Percentiles rank a stretch among this genome's conserved stretches.
Conservation (phyloP, 345 rosid species). For the Corymbia maculata region DNA sequence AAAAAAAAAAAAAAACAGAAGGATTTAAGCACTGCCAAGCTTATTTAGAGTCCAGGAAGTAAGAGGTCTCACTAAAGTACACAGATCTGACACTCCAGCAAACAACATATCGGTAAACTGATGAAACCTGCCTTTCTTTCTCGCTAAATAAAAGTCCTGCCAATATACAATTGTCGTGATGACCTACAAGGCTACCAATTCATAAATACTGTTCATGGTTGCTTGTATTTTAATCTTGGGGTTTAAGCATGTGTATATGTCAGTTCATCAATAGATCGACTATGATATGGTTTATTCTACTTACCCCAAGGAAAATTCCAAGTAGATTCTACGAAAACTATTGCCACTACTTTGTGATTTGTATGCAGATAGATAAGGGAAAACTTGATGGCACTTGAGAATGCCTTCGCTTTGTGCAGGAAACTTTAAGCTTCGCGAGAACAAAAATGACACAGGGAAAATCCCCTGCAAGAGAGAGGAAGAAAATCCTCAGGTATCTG, state of each 20-base stretch:
- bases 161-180: neutral
- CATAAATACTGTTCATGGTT: neutral
- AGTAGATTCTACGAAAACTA: slow-evolving; percentile 68
- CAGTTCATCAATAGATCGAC: neutral
- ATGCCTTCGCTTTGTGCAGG: slow-evolving; percentile 52
- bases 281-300: neutral
- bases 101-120: neutral
- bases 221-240: neutral
- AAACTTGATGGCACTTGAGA: slow-evolving; percentile 29
- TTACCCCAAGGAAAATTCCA: slow-evolving; percentile 90
- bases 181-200: neutral
- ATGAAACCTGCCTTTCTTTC: neutral
- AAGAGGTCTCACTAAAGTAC: neutral
- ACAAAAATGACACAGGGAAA: slow-evolving; percentile 60
- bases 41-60: neutral
- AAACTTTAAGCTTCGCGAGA: slow-evolving; percentile 69
- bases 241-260: neutral
- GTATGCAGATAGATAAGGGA: slow-evolving; percentile 46
- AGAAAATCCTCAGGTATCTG: neutral
- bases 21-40: neutral
- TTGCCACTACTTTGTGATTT: slow-evolving; percentile 26
- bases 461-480: slow-evolving; percentile 35
- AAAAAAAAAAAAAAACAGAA: neutral
- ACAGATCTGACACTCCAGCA: neutral
- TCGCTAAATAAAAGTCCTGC: neutral